Percentiles rank a stretch among this genome's conserved stretches.
phyloP scores from a whole-genome alignment of 2,329 filamentous ascomycete genomes.

The Eutypa lata region DNA sequence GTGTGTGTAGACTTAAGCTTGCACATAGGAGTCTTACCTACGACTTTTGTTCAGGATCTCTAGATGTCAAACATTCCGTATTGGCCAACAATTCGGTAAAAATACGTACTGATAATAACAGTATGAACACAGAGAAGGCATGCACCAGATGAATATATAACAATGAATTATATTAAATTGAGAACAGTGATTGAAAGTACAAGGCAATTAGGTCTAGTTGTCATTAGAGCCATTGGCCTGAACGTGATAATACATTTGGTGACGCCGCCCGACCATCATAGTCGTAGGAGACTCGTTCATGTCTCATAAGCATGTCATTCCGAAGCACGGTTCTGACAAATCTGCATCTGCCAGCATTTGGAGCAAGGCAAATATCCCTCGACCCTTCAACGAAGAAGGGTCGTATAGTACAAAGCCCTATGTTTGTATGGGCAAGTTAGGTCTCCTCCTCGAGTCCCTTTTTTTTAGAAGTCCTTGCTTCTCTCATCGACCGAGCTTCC shows the following conservation, averaged over 20 bases:
- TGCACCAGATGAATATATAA: background rate
- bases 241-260: background rate
- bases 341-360: background rate
- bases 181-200: background rate
- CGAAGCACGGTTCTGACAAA: background rate
- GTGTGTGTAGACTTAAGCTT: too few species aligned
- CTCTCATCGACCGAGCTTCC: constrained; percentile 57
- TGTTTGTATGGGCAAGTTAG: background rate
- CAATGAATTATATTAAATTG: background rate
- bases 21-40: too few species aligned
- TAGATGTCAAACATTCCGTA: too few species aligned
- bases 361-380: background rate
- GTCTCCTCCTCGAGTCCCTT: background rate
- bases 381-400: background rate
- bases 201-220: background rate
- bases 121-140: background rate
- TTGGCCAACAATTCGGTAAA: too few species aligned
- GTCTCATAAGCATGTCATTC: background rate
- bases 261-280: background rate
- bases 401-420: background rate
- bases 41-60: too few species aligned
- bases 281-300: constrained; percentile 12
- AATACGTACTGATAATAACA: too few species aligned
- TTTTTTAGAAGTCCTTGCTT: constrained; percentile 17
- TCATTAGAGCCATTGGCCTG: background rate